Evolutionary conservation across 169 alveolate genomes (phyloP), one percentile per base, ranked within the genome.

Genomic region (Theileria orientalis): DNA sequence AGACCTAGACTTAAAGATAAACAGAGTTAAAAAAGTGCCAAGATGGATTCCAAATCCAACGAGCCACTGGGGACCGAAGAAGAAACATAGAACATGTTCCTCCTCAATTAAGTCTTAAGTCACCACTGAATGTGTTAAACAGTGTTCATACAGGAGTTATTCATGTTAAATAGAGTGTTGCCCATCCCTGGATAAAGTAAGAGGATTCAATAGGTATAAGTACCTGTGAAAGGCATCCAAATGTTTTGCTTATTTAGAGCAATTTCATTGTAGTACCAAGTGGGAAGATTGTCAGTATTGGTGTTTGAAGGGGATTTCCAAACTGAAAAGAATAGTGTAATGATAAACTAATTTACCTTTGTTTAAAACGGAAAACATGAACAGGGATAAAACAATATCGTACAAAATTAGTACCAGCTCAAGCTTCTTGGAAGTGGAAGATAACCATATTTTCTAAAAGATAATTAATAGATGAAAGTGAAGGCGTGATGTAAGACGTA

Each of bases 1-100:
- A 14, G 83, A 73, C 63, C 47, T 80, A 25, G 52, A 66, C 40
- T 8, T 21, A 23, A 63, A 33, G 32, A 49, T 23, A 14, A 16
- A 52, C 5, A 59, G 13, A 29, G 27, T 32, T 19, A 72, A 52
- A 11, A 16, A 66, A 23, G 88, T 80, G 21, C 76, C 88, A 7
- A 51, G 88, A 2, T 80, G 88, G 88, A 19, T 80, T 32, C 78
- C 73, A 0, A 80, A 80, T 51, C 88, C 88, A 7, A 72, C 77
- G 3, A 62, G 74, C 25, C 32, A 80, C 23, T 80, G 88, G 88
- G 88, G 88, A 13, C 88, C 88, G 8, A 80, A 80, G 73, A 80
- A 80, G 64, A 72, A 61, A 84, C 88, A 80, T 33, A 25, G 69
- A 30, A 73, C 62, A 16, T 47, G 52, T 8, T 69, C 86, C 29